Conservation (phyloP, 75 land plant species). For the Picea glauca region DNA sequence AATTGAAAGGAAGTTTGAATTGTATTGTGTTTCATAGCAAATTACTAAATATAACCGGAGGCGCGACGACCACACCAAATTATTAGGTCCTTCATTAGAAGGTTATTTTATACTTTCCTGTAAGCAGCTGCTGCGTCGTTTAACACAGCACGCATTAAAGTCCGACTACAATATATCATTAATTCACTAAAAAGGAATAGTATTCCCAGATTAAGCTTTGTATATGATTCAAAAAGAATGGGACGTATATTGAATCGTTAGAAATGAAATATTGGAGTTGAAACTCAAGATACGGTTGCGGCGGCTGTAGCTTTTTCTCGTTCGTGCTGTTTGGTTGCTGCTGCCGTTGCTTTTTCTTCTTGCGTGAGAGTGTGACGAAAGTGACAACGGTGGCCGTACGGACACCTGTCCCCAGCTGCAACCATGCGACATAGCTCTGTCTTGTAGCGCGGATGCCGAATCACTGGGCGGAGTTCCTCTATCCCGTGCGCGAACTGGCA, state of each 20-base stretch:
- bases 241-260: not conserved
- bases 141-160: not conserved
- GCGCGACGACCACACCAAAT: too few species aligned
- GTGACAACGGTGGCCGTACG: constrained; percentile 86
- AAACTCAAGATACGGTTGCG: not conserved
- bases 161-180: too few species aligned
- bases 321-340: not conserved
- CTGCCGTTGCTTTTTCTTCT: constrained; percentile 22
- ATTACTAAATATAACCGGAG: too few species aligned
- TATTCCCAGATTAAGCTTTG: not conserved
- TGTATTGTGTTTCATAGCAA: too few species aligned
- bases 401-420: constrained; percentile 59
- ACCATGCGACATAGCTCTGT: constrained; percentile 87
- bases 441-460: constrained; percentile 87
- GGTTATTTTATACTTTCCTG: too few species aligned
- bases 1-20: too few species aligned
- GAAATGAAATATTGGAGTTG: too few species aligned
- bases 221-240: not conserved
- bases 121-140: not conserved
- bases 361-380: constrained; percentile 65
- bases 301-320: not conserved
- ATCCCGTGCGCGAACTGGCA: constrained; percentile 90
- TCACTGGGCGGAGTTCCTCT: constrained; percentile 68
- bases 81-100: too few species aligned
- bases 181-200: not conserved